phyloP scores from a whole-genome alignment of 2,329 filamentous ascomycete species.

The Coleophoma crateriformis region DNA sequence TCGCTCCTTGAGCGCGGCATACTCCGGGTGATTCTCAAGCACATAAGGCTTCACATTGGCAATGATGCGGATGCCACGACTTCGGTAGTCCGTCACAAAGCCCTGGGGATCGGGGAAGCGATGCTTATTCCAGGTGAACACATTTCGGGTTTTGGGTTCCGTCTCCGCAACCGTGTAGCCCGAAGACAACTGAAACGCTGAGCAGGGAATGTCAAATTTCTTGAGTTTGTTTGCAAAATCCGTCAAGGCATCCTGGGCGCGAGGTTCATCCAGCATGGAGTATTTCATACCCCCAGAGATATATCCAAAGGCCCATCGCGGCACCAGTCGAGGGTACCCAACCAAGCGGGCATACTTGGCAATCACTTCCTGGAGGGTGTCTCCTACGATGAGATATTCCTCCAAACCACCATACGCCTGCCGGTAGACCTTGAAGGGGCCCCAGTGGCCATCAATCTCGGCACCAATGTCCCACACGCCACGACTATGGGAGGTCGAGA shows the following conservation, averaged over 20 bases:
- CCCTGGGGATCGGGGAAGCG: conserved; percentile 63
- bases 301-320: conserved; percentile 69
- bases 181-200: conserved; percentile 33
- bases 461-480: conserved; percentile 62
- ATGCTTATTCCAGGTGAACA: conserved; percentile 66
- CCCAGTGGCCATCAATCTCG: conserved; percentile 73
- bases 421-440: conserved; percentile 67
- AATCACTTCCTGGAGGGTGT: conserved; percentile 61
- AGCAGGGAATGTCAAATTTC: conserved; percentile 45
- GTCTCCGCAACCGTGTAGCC: conserved; percentile 65
- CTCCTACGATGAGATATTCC: conserved; percentile 63
- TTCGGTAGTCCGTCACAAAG: conserved; percentile 57
- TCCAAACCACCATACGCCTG: conserved; percentile 69
- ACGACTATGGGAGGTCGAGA: conserved; percentile 61
- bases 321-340: conserved; percentile 62
- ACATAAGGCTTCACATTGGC: conserved; percentile 73
- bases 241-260: conserved; percentile 40
- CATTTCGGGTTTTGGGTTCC: conserved; percentile 64
- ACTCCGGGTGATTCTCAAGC: conserved; percentile 60
- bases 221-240: conserved; percentile 21
- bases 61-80: conserved; percentile 59
- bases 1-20: conserved; percentile 50
- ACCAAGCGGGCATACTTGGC: conserved; percentile 61
- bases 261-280: conserved; percentile 49
- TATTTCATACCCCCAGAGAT: conserved; percentile 63